Conservation (phyloP, 192 early-diverging fungal genomes). For the Nowakowskiella sp. region DNA sequence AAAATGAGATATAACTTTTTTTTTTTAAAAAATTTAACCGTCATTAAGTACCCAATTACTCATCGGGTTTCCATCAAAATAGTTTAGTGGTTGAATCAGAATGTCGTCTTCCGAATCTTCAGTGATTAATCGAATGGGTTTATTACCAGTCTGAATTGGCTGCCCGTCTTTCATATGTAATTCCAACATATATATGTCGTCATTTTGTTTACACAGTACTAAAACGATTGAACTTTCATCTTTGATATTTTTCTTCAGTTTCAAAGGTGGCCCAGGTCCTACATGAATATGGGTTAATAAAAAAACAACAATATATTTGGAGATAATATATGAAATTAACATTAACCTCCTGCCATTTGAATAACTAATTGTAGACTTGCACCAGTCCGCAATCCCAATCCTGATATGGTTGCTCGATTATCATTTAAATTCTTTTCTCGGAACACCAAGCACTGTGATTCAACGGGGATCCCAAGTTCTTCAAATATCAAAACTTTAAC, state of each 20-base stretch:
- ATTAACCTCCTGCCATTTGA: constrained; percentile 41
- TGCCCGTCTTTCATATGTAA: constrained; percentile 35
- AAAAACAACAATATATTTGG: constrained; percentile 16
- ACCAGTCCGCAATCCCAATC: constrained; percentile 28
- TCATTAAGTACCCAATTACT: no score
- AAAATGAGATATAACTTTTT: constrained; percentile 8
- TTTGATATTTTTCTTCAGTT: constrained; percentile 23
- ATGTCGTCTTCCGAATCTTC: constrained; percentile 15
- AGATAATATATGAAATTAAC: background rate
- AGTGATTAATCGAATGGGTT: constrained; percentile 12
- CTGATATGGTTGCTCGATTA: constrained; percentile 18
- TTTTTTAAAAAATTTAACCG: constrained; percentile 1
- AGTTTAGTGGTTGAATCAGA: no score
- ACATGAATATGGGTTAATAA: background rate
- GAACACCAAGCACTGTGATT: constrained; percentile 40
- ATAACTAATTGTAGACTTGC: constrained; percentile 36
- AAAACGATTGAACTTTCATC: constrained; percentile 41
- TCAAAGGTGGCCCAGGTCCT: constrained; percentile 46
- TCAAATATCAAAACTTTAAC: constrained; percentile 37
- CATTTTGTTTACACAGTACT: constrained; percentile 47
- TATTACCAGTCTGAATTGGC: no score
- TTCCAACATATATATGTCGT: constrained; percentile 50
- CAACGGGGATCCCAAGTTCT: constrained; percentile 28
- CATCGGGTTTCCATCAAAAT: no score
- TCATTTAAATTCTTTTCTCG: constrained; percentile 30